Percentiles rank a stretch among this genome's conserved stretches.
Evolutionary conservation across 306 rosid genomes (phyloP).

Genomic region (Cicer yamashitae): DNA sequence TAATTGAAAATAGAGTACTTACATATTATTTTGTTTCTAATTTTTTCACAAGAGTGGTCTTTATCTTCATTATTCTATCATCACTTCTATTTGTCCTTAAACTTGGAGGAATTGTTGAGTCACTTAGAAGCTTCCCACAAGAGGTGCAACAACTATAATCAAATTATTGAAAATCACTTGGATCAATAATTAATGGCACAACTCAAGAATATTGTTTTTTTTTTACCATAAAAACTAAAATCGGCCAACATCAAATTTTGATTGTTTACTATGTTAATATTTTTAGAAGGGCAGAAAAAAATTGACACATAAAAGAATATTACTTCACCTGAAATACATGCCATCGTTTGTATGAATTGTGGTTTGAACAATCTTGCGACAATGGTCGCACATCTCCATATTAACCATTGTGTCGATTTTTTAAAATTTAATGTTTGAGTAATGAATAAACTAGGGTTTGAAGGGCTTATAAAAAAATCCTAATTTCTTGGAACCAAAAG

Average conservation of each 20-base stretch:
- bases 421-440: too few species aligned
- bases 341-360: not conserved
- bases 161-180: too few species aligned
- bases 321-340: conserved; percentile 4
- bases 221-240: too few species aligned
- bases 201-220: not conserved
- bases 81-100: not conserved
- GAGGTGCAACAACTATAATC: too few species aligned
- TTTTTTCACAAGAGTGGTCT: not conserved
- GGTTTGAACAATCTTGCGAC: conserved; percentile 19
- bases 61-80: not conserved
- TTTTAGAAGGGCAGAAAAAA: too few species aligned
- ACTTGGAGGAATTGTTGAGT: not conserved
- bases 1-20: not conserved
- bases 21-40: not conserved
- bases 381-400: conserved; percentile 38
- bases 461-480: too few species aligned
- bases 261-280: too few species aligned
- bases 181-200: too few species aligned
- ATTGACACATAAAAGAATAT: too few species aligned
- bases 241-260: not conserved
- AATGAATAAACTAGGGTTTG: too few species aligned
- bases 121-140: conserved; percentile 43
- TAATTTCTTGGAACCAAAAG: not conserved
- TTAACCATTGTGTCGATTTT: not conserved